Conservation (phyloP, 2,329 filamentous ascomycete genomes). For the Pestalotiopsis sp. region DNA sequence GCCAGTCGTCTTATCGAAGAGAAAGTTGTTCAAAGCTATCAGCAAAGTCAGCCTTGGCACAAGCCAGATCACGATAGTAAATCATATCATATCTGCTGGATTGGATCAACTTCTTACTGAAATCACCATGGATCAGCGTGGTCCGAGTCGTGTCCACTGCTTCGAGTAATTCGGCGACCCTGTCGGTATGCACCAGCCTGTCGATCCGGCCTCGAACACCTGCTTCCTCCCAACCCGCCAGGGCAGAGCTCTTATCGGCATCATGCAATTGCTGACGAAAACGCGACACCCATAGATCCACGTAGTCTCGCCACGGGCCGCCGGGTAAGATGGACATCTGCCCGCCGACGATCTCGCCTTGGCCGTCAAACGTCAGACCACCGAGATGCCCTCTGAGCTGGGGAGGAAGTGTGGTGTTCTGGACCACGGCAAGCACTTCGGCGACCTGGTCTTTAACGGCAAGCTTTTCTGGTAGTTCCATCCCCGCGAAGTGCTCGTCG, state of each 20-base stretch:
- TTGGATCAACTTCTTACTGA: conserved; percentile 22
- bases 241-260: conserved; percentile 14
- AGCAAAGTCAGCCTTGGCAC: neutral
- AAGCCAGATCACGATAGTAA: neutral
- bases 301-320: conserved; percentile 14
- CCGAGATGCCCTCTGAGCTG: conserved; percentile 19
- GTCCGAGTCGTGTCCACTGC: conserved; percentile 18
- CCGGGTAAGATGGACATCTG: conserved; percentile 15
- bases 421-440: conserved; percentile 20
- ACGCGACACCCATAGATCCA: conserved; percentile 11
- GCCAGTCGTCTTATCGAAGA: conserved; percentile 23
- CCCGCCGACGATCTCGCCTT: conserved; percentile 20
- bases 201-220: conserved; percentile 15
- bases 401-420: conserved; percentile 20
- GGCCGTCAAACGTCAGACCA: conserved; percentile 22
- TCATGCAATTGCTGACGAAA: conserved; percentile 9
- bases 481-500: conserved; percentile 18
- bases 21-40: conserved; percentile 28
- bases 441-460: conserved; percentile 26
- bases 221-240: conserved; percentile 13
- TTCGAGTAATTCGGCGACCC: conserved; percentile 16
- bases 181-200: conserved; percentile 11
- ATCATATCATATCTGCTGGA: neutral
- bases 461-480: conserved; percentile 15
- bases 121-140: conserved; percentile 28